phyloP scores from a whole-genome alignment of 495 filamentous ascomycete species.

The Penicillium herquei region DNA sequence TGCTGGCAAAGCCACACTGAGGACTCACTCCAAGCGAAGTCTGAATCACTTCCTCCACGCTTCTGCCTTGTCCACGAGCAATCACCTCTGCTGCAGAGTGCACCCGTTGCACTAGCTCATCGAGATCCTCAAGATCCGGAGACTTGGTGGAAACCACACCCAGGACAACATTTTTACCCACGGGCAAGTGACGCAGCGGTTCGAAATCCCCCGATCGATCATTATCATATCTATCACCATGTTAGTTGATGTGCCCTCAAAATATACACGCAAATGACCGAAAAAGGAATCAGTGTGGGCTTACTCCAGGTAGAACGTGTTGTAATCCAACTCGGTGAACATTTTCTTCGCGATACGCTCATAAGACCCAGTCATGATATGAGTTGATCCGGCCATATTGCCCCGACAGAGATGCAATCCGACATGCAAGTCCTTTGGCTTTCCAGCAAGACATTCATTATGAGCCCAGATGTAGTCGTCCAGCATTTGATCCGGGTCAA shows the following conservation, averaged over 20 bases:
- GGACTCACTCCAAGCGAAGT: constrained; percentile 57
- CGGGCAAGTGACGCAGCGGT: constrained; percentile 18
- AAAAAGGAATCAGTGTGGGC: not conserved
- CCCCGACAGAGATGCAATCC: constrained; percentile 63
- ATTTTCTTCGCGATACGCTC: constrained; percentile 48
- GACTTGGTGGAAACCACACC: constrained; percentile 21
- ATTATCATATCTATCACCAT: constrained; percentile 9
- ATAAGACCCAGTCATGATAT: constrained; percentile 58
- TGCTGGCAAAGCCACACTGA: constrained; percentile 64
- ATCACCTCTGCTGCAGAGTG: constrained; percentile 55
- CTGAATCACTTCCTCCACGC: constrained; percentile 43
- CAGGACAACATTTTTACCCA: constrained; percentile 22
- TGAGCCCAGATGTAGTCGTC: constrained; percentile 58
- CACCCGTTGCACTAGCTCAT: constrained; percentile 46
- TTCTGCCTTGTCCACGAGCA: constrained; percentile 40
- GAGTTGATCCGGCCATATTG: constrained; percentile 50
- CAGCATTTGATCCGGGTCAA: constrained; percentile 46
- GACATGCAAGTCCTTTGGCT: constrained; percentile 57
- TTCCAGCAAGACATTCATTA: constrained; percentile 55
- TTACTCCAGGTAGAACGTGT: constrained; percentile 24
- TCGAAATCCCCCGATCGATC: constrained; percentile 19
- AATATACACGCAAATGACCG: too few relatives aligned
- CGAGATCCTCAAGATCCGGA: constrained; percentile 14
- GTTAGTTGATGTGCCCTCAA: not conserved
- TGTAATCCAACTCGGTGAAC: constrained; percentile 17